phyloP scores from a whole-genome alignment of 2,329 filamentous ascomycete genomes.

The Metarhizium robertsii region DNA sequence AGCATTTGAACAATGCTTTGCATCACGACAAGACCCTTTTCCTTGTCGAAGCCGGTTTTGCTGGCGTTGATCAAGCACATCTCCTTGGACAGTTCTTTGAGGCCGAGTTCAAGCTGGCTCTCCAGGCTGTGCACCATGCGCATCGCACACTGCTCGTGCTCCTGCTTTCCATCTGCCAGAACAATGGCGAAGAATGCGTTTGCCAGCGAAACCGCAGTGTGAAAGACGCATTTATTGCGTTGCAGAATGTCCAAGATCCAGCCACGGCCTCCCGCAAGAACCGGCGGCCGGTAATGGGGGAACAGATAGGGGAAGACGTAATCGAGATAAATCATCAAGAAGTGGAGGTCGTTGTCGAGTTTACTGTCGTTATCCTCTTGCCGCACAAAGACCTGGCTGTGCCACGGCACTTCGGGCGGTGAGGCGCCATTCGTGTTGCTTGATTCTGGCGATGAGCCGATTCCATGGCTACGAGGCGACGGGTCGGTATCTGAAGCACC shows the following conservation, averaged over 20 bases:
- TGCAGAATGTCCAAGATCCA: slow-evolving; percentile 51
- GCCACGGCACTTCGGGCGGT: slow-evolving; percentile 23
- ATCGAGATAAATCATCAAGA: slow-evolving; percentile 43
- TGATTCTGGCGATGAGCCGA: slow-evolving; percentile 18
- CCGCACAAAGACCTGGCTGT: slow-evolving; percentile 17
- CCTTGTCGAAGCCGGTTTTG: too few relatives aligned
- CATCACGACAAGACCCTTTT: too few relatives aligned
- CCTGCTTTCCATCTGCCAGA: slow-evolving; percentile 22
- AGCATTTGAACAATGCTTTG: too few relatives aligned
- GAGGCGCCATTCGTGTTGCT: slow-evolving; percentile 21
- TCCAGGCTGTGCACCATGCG: slow-evolving; percentile 30
- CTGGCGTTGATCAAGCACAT: too few relatives aligned
- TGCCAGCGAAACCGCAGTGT: slow-evolving; percentile 24
- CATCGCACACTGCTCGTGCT: slow-evolving; percentile 3
- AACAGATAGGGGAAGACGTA: slow-evolving; percentile 21
- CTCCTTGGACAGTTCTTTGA: slow-evolving; percentile 20
- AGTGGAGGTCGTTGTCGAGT: slow-evolving; percentile 25
- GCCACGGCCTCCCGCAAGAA: slow-evolving; percentile 46
- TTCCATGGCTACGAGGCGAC: slow-evolving; percentile 12
- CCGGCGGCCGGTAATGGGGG: slow-evolving; percentile 49
- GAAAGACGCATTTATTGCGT: slow-evolving; percentile 45
- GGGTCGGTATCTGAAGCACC: slow-evolving; percentile 20
- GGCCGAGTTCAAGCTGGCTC: slow-evolving; percentile 33
- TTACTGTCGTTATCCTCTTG: slow-evolving; percentile 12
- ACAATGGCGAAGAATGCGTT: slow-evolving; percentile 47